A percentile compares a stretch with the other conserved stretches of the same genome.
Conservation (phyloP, 139 green algal species). For the Chlorella sorokiniana region DNA sequence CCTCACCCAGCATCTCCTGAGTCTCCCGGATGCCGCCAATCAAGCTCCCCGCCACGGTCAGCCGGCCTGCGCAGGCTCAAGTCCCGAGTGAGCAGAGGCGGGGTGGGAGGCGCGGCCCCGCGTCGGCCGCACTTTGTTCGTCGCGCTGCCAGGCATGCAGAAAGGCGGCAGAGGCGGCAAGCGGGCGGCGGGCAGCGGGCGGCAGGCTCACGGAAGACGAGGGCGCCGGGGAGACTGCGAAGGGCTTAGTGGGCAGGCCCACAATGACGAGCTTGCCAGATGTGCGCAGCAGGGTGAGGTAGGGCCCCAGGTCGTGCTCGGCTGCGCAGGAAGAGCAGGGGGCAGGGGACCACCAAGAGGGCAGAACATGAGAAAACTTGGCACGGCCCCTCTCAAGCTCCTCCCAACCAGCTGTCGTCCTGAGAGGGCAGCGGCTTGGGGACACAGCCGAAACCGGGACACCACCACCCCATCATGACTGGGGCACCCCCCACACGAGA, state of each 20-base stretch:
- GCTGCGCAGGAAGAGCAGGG: conserved; percentile 15
- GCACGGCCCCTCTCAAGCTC: no score
- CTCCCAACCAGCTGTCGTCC: no score
- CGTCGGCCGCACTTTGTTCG: background rate
- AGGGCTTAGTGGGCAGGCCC: conserved; percentile 49
- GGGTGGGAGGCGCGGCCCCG: background rate
- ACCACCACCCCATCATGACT: background rate
- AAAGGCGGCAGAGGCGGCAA: background rate
- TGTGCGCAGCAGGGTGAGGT: conserved; percentile 37
- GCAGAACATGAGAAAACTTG: background rate
- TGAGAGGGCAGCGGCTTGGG: no score
- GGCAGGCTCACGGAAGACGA: conserved; percentile 34
- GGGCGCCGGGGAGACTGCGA: conserved; percentile 6
- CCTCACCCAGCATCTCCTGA: conserved; percentile 63
- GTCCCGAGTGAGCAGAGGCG: background rate
- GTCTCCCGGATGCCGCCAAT: conserved; percentile 81
- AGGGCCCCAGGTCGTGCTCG: conserved; percentile 63
- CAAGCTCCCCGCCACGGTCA: conserved; percentile 49
- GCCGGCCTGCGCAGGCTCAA: conserved; percentile 18
- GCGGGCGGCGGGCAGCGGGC: background rate
- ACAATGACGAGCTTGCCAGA: conserved; percentile 60
- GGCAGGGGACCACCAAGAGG: background rate
- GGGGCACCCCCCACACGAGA: no score
- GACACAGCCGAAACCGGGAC: no score
- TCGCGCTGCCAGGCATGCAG: background rate